These are phyloP conservation scores for Tetrahymena borealis DNA, from an alignment of 73 alveolate genomes.

Conservation along the genomic window DNA sequence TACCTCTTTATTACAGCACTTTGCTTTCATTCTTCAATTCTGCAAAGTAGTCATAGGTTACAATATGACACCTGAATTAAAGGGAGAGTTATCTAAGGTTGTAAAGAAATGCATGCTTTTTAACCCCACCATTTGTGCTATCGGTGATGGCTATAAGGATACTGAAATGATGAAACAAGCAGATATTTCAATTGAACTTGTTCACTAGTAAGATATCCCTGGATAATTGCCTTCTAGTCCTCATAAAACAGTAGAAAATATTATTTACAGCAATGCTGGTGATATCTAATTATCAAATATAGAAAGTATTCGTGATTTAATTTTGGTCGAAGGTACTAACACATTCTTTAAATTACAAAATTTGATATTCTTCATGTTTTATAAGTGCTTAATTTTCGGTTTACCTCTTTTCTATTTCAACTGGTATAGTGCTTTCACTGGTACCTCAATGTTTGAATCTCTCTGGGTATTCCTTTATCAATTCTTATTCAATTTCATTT, in stretches of 20 bases:
- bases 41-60: conserved; percentile 38
- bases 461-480: conserved; percentile 20
- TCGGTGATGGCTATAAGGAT: conserved; percentile 46
- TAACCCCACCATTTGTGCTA: conserved; percentile 21
- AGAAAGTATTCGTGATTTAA: neutral
- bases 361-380: conserved; percentile 19
- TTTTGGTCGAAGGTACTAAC: conserved; percentile 13
- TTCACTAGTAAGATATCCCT: conserved; percentile 5
- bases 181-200: conserved; percentile 21
- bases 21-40: conserved; percentile 6
- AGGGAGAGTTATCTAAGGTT: conserved; percentile 1
- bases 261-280: neutral
- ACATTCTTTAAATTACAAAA: conserved; percentile 3
- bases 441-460: conserved; percentile 34
- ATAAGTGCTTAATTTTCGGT: conserved; percentile 16
- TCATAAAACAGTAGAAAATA: conserved; percentile 14
- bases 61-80: conserved; percentile 30
- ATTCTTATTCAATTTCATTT: conserved; percentile 5
- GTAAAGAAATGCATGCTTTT: conserved; percentile 10
- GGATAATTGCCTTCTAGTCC: neutral
- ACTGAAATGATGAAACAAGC: conserved; percentile 40
- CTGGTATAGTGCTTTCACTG: conserved; percentile 37
- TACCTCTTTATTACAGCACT: conserved; percentile 16
- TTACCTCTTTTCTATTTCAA: conserved; percentile 30
- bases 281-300: conserved; percentile 4